A percentile compares a stretch with the other conserved stretches of the same genome.
phyloP scores from a whole-genome alignment of 345 rosid genomes.

The Gossypioides kirkii region DNA sequence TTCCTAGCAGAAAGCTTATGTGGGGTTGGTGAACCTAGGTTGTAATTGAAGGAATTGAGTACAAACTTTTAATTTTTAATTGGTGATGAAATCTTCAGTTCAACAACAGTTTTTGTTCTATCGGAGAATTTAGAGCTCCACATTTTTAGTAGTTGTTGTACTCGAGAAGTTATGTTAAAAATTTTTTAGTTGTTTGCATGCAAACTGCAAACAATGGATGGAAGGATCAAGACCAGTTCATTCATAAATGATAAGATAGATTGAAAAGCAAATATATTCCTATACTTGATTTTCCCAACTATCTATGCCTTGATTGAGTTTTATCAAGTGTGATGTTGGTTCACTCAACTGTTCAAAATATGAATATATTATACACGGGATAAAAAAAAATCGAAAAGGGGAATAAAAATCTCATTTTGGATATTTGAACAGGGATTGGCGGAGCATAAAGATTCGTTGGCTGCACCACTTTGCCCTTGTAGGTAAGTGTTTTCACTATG shows the following conservation, averaged over 20 bases:
- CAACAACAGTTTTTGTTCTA: not conserved
- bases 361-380: too few species aligned
- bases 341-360: not conserved
- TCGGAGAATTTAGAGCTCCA: not conserved
- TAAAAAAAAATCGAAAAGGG: not conserved
- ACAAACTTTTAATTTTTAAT: not conserved
- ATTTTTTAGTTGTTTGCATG: not conserved
- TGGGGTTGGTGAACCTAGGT: not conserved
- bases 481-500: constrained; percentile 34
- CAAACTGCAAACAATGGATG: not conserved
- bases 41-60: not conserved
- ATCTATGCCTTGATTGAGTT: not conserved
- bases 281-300: not conserved
- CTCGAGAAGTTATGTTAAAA: not conserved
- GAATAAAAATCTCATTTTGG: not conserved
- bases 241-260: not conserved
- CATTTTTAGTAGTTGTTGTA: not conserved
- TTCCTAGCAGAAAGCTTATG: not conserved
- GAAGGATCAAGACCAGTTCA: not conserved
- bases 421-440: constrained; percentile 66
- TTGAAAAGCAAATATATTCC: not conserved
- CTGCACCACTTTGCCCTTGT: constrained; percentile 93
- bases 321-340: not conserved
- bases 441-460: constrained; percentile 81
- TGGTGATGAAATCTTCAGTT: not conserved